phyloP scores from a whole-genome alignment of 768 basidiomycete genomes.

The Krasilnikovozyma curviuscula region DNA sequence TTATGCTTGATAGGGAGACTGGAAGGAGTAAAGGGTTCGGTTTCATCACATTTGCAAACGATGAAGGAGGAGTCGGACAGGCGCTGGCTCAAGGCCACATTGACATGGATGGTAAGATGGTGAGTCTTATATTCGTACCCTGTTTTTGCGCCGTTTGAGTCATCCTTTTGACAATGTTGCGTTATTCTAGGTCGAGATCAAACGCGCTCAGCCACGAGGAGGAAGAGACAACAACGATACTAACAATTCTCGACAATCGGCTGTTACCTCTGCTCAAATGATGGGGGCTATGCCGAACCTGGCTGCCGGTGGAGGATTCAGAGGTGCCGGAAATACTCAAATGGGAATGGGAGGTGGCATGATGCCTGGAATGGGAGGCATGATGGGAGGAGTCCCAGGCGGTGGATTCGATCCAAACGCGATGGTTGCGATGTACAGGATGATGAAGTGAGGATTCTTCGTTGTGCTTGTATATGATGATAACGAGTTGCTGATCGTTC shows the following conservation, averaged over 20 bases:
- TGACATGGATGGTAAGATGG: constrained; percentile 86
- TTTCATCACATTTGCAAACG: constrained; percentile 79
- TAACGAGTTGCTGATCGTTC: constrained; percentile 5
- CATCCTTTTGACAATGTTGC: neutral
- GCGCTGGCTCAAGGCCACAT: constrained; percentile 74
- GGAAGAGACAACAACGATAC: constrained; percentile 18
- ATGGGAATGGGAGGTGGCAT: constrained; percentile 4
- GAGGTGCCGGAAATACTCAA: neutral
- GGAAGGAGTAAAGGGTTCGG: constrained; percentile 81
- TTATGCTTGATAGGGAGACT: constrained; percentile 95
- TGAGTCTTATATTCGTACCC: constrained; percentile 29
- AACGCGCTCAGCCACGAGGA: constrained; percentile 71
- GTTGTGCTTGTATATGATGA: neutral
- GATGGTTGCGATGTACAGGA: constrained; percentile 77
- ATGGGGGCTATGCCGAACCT: constrained; percentile 12
- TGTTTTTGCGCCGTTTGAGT: neutral
- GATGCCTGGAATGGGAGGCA: constrained; percentile 7
- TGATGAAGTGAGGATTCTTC: constrained; percentile 39
- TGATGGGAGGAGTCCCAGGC: constrained; percentile 1
- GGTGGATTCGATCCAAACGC: constrained; percentile 65
- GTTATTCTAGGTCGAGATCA: constrained; percentile 68
- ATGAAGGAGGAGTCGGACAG: constrained; percentile 59
- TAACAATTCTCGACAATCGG: no score
- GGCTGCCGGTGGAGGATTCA: no score
- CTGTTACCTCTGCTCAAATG: no score